Base-by-base conservation (phyloP, 2,329 filamentous ascomycete genomes). In the Fusarium sp. region DNA sequence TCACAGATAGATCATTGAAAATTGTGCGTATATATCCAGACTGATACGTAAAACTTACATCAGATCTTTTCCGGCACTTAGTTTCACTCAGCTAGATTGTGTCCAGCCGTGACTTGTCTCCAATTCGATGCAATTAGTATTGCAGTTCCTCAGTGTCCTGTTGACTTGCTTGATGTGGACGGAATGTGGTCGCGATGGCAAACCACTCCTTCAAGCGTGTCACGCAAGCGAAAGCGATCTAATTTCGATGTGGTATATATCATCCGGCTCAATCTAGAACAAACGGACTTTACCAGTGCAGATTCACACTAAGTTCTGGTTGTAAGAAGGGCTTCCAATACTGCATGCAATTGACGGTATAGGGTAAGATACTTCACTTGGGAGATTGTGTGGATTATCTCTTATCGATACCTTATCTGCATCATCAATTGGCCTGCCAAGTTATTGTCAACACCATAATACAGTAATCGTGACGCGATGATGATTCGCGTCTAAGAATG, bases 391-490 rank as follows among this genome's bases (percentile, higher is more conserved):
- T 11, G 4, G 5, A 3, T 37, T n/a, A 37, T 37, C 18, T 37
- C 34, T n/a, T n/a, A n/a, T 37, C 34, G 34, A 37, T n/a, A 37
- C 4, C 34, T 37, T 37, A n/a, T 37, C 34, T 37, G 34, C 34
- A 37, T n/a, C 14, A 37, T n/a, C 34, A 37, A 37, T 37, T n/a
- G 14, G 18, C 23, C 12, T 7, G 14, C 18, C 48, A 40, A 11
- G 32, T 20, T 13, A 25, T 51, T 18, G 21, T 7, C 8, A 54
- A 40, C 30, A 46, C 25, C 30, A 58, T 21, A 5, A n/a, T 27
- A 20, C 48, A 40, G 21, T n/a, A 32, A 51, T 51, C 10, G 30
- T 34, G 59, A 50, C 37, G 43, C 49, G 30, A 58, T 50, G 3
- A 11, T 5, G 20, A 51, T 45, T 49, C 8, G 21, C 14, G 34